These are phyloP conservation scores for Coemansia biformis DNA, from an alignment of 192 early-diverging fungal genomes.

Conservation along the genomic window DNA sequence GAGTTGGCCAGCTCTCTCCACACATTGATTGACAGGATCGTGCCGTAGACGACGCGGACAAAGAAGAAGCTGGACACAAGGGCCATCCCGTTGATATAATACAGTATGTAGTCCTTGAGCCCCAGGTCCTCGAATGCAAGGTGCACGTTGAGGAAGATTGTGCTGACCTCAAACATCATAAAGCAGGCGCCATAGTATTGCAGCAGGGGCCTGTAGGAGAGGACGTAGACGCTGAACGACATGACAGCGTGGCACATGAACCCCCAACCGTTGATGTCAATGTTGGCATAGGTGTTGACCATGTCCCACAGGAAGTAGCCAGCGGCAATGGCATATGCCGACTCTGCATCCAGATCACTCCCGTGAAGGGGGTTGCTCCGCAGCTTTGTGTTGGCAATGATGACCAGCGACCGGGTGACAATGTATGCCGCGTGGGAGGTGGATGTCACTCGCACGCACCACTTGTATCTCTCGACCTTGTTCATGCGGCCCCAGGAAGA, in stretches of 20 bases:
- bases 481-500: slow-evolving; percentile 56
- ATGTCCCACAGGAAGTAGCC: slow-evolving; percentile 95
- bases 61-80: slow-evolving; percentile 74
- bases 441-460: slow-evolving; percentile 75
- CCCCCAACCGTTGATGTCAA: slow-evolving; percentile 67
- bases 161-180: slow-evolving; percentile 87
- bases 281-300: slow-evolving; percentile 58
- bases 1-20: slow-evolving; percentile 33
- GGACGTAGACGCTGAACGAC: slow-evolving; percentile 69
- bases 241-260: slow-evolving; percentile 78
- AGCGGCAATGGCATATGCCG: slow-evolving; percentile 69
- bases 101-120: slow-evolving; percentile 65
- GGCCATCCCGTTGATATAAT: slow-evolving; percentile 78
- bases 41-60: slow-evolving; percentile 71
- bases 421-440: slow-evolving; percentile 63
- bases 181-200: slow-evolving; percentile 85
- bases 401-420: slow-evolving; percentile 54
- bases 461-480: slow-evolving; percentile 55
- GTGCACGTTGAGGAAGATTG: slow-evolving; percentile 85
- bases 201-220: slow-evolving; percentile 67
- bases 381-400: slow-evolving; percentile 61
- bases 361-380: slow-evolving; percentile 61
- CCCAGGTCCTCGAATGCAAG: slow-evolving; percentile 75
- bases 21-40: slow-evolving; percentile 62
- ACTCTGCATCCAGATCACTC: slow-evolving; percentile 61